These are phyloP conservation scores for Poa pratensis DNA, from an alignment of 176 grass and related monocot species.

Conservation along the genomic window DNA sequence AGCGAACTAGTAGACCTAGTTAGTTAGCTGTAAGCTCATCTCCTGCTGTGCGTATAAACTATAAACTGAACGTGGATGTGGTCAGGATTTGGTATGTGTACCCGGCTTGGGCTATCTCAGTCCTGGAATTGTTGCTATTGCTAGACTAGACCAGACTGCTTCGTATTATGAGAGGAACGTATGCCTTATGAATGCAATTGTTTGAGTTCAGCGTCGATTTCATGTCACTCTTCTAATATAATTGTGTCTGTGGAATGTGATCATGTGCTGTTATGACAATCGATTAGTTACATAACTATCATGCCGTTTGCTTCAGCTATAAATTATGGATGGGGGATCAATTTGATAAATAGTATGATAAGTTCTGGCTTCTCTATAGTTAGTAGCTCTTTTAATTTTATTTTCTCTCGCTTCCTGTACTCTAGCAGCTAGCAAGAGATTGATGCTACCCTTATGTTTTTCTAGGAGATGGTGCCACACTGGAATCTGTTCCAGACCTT, in stretches of 20 bases:
- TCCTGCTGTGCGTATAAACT: background rate
- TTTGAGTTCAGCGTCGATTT: background rate
- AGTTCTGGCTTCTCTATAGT: background rate
- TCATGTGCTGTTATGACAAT: background rate
- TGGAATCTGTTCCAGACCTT: constrained; percentile 97
- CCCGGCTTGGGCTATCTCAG: background rate
- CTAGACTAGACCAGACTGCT: constrained; percentile 1
- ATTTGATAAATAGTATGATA: background rate
- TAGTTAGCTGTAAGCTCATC: constrained; percentile 27
- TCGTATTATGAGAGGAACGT: background rate
- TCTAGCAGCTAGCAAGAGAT: constrained; percentile 18
- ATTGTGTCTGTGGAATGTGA: background rate
- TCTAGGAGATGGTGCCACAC: constrained; percentile 52
- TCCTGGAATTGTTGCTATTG: background rate
- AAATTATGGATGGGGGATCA: background rate
- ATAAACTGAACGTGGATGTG: background rate
- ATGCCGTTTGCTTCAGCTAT: background rate
- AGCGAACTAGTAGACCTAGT: constrained; percentile 30
- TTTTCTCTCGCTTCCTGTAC: background rate
- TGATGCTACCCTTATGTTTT: constrained; percentile 29
- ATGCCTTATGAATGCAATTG: background rate
- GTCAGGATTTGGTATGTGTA: background rate
- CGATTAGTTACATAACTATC: background rate
- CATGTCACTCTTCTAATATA: background rate
- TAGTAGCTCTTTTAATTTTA: background rate